Evolutionary conservation across 345 rosid genomes (phyloP).

Genomic region (Luvunga scandens): DNA sequence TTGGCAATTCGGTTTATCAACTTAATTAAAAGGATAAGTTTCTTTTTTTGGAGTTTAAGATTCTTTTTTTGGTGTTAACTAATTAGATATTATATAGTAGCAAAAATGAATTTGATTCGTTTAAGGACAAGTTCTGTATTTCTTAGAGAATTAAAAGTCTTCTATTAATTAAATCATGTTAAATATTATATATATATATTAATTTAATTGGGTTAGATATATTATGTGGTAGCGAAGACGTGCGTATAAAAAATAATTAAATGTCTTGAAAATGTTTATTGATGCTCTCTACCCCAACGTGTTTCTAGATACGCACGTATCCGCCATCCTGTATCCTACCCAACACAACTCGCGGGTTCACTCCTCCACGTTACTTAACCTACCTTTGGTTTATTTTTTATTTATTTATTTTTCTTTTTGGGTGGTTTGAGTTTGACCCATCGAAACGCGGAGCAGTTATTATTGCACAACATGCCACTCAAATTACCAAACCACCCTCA

Average conservation of each 20-base stretch:
- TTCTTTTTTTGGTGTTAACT: too few species aligned
- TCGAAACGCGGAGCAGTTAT: conserved; percentile 25
- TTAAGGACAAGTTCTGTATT: not conserved
- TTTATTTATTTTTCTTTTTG: not conserved
- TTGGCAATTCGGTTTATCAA: too few species aligned
- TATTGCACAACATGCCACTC: not conserved
- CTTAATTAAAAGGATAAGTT: too few species aligned
- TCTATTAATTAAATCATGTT: not conserved
- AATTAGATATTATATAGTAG: too few species aligned
- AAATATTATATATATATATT: too few species aligned
- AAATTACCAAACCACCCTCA: conserved; percentile 18
- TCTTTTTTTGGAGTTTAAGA: too few species aligned
- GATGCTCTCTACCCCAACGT: not conserved
- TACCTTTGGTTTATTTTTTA: not conserved
- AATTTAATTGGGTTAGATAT: too few species aligned
- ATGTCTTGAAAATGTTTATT: not conserved
- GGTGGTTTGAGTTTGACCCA: conserved; percentile 15
- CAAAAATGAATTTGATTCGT: not conserved
- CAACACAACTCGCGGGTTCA: not conserved
- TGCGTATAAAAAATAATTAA: too few species aligned
- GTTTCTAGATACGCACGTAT: not conserved
- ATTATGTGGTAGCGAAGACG: too few species aligned
- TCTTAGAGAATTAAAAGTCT: not conserved
- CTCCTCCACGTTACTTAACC: not conserved
- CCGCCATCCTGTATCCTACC: too few species aligned